Evolutionary conservation across 768 basidiomycete species (phyloP).

Genomic region (Boletus rex-veris): DNA sequence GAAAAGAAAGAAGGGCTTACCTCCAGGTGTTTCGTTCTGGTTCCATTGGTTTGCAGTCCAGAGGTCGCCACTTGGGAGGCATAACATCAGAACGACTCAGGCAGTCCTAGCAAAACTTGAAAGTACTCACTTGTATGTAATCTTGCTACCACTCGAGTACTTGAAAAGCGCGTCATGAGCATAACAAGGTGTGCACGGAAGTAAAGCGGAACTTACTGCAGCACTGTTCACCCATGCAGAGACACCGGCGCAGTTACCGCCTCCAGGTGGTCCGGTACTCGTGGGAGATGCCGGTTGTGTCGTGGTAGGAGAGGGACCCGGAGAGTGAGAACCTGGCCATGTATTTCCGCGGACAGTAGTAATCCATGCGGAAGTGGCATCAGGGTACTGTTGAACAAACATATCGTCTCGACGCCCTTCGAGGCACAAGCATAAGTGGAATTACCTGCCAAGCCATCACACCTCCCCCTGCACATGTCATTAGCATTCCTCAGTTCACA

Average conservation of each 20-base stretch:
- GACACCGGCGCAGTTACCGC: slow-evolving; percentile 35
- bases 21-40: slow-evolving; percentile 34
- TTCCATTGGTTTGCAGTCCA: slow-evolving; percentile 50
- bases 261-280: slow-evolving; percentile 18
- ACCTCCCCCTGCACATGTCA: slow-evolving; percentile 29
- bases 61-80: slow-evolving; percentile 36
- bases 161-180: slow-evolving; percentile 14
- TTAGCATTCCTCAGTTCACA: not conserved
- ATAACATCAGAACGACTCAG: not conserved
- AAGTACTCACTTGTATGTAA: slow-evolving; percentile 38
- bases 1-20: slow-evolving; percentile 8
- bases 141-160: slow-evolving; percentile 40
- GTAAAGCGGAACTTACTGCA: slow-evolving; percentile 30
- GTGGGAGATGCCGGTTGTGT: slow-evolving; percentile 20
- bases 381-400: slow-evolving; percentile 32
- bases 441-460: slow-evolving; percentile 41
- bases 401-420: not conserved
- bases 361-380: slow-evolving; percentile 39
- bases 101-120: not conserved
- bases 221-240: slow-evolving; percentile 38
- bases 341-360: slow-evolving; percentile 33
- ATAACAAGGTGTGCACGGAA: not conserved
- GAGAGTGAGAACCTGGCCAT: slow-evolving; percentile 31
- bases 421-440: not conserved
- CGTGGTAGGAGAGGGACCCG: slow-evolving; percentile 4